Evolutionary conservation across 139 green algal genomes (phyloP).

Genomic region (Coelastrella sp.): DNA sequence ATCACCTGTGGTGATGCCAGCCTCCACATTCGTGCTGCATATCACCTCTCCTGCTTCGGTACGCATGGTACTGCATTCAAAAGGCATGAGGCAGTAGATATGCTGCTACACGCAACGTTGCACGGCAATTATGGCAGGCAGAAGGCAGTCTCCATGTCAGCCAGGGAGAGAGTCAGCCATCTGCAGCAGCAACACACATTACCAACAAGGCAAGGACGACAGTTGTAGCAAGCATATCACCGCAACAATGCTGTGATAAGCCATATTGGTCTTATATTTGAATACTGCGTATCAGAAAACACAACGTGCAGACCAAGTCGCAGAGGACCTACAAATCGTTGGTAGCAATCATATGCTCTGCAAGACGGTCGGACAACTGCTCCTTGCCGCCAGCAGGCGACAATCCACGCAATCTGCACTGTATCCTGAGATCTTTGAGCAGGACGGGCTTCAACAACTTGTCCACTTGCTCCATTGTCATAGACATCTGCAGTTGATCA

Average conservation of each 20-base stretch:
- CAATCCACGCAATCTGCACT: slow-evolving; percentile 52
- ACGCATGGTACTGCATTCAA: slow-evolving; percentile 21
- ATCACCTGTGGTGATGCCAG: slow-evolving; percentile 37
- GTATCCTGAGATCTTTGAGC: slow-evolving; percentile 49
- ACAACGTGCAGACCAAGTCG: no score
- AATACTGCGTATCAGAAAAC: no score
- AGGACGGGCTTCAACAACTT: slow-evolving; percentile 28
- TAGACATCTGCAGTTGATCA: slow-evolving; percentile 8
- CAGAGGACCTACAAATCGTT: slow-evolving; percentile 74
- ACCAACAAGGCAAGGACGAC: no score
- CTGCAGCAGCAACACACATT: no score
- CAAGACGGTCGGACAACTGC: slow-evolving; percentile 70
- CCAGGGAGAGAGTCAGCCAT: no score
- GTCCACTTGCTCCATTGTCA: slow-evolving; percentile 23
- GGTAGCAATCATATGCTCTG: slow-evolving; percentile 75
- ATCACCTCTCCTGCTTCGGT: slow-evolving; percentile 34
- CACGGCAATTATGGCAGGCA: no score
- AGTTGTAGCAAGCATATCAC: no score
- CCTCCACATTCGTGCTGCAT: not conserved
- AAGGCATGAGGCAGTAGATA: not conserved
- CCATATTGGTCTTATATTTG: no score
- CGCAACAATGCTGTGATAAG: no score
- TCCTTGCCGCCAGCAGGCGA: slow-evolving; percentile 78
- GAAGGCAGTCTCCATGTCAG: no score
- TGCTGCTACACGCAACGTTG: not conserved